These are phyloP conservation scores for Lojkania enalia DNA, from an alignment of 2,329 filamentous ascomycete species.

Conservation along the genomic window DNA sequence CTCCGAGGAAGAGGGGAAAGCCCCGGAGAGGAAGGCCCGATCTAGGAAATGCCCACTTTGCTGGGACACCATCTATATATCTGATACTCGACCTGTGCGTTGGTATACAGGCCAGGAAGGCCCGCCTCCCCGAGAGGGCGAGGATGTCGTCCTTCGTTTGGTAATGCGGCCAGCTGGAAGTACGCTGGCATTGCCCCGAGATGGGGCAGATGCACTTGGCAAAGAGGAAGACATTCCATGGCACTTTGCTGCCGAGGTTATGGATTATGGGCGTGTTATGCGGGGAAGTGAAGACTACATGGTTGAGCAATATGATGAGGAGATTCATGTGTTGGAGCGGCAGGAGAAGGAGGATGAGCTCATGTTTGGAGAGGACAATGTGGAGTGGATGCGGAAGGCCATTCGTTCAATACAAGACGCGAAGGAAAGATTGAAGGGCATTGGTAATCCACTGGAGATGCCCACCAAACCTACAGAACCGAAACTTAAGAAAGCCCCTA, in stretches of 20 bases:
- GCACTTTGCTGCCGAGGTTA: slow-evolving; percentile 90
- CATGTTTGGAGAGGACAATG: slow-evolving; percentile 85
- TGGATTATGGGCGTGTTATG: slow-evolving; percentile 95
- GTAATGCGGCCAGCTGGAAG: slow-evolving; percentile 80
- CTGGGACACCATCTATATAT: slow-evolving; percentile 89
- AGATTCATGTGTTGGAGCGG: slow-evolving; percentile 71
- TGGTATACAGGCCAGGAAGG: slow-evolving; percentile 91
- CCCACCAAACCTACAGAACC: slow-evolving; percentile 54
- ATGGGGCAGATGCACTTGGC: slow-evolving; percentile 71
- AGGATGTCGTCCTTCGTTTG: slow-evolving; percentile 85
- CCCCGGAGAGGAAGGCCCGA: slow-evolving; percentile 68
- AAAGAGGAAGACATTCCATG: slow-evolving; percentile 82
- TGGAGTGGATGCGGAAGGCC: slow-evolving; percentile 84
- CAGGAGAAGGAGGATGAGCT: slow-evolving; percentile 89
- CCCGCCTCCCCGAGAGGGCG: slow-evolving; percentile 76
- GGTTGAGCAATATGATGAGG: slow-evolving; percentile 74
- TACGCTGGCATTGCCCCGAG: slow-evolving; percentile 84
- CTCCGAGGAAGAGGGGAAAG: slow-evolving; percentile 65
- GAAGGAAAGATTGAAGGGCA: slow-evolving; percentile 72
- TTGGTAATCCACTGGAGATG: slow-evolving; percentile 65
- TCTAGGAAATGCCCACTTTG: slow-evolving; percentile 98
- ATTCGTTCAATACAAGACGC: slow-evolving; percentile 72
- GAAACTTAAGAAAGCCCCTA: slow-evolving; percentile 52
- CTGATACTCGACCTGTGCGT: slow-evolving; percentile 83
- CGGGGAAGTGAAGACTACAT: slow-evolving; percentile 91